Percentiles rank a stretch among this genome's conserved stretches.
These are phyloP conservation scores for Flaveria ramosissima DNA, from an alignment of 129 eudicot genomes.

Conservation along the genomic window DNA sequence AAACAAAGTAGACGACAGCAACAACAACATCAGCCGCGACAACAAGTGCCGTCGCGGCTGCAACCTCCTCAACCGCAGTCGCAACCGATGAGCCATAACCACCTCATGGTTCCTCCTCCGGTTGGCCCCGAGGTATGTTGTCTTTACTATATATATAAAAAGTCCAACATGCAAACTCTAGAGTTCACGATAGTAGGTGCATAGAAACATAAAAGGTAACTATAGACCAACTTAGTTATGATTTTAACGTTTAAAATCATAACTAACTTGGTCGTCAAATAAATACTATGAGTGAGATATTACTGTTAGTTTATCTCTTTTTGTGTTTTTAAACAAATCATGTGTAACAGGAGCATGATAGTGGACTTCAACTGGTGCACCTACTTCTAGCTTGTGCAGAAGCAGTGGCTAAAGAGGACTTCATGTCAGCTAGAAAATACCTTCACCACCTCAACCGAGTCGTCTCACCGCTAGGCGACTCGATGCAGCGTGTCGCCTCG, in stretches of 20 bases:
- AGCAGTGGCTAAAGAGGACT: slow-evolving; percentile 83
- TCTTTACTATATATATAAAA: background rate
- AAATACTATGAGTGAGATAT: too few species aligned
- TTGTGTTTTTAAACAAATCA: background rate
- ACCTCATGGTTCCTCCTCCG: slow-evolving; percentile 63
- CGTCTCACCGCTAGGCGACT: slow-evolving; percentile 71
- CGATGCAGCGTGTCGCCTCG: slow-evolving; percentile 86
- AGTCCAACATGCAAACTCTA: too few species aligned
- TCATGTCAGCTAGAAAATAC: slow-evolving; percentile 72
- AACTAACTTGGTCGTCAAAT: too few species aligned
- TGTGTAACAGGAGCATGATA: slow-evolving; percentile 67
- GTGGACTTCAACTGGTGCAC: slow-evolving; percentile 86
- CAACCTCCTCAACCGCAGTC: slow-evolving; percentile 42
- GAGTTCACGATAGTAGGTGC: background rate
- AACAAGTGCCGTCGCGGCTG: slow-evolving; percentile 35
- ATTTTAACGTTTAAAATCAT: too few species aligned
- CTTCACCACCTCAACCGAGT: slow-evolving; percentile 75
- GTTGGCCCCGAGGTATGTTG: slow-evolving; percentile 57
- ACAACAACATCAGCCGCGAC: slow-evolving; percentile 34
- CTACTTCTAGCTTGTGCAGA: slow-evolving; percentile 88
- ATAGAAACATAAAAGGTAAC: too few species aligned
- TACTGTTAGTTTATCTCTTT: too few species aligned
- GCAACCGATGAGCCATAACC: slow-evolving; percentile 41
- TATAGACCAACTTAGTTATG: background rate
- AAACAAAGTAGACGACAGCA: slow-evolving; percentile 42